These are phyloP conservation scores for Hortiboletus flavorubellus DNA, from an alignment of 768 basidiomycete genomes.

Conservation along the genomic window DNA sequence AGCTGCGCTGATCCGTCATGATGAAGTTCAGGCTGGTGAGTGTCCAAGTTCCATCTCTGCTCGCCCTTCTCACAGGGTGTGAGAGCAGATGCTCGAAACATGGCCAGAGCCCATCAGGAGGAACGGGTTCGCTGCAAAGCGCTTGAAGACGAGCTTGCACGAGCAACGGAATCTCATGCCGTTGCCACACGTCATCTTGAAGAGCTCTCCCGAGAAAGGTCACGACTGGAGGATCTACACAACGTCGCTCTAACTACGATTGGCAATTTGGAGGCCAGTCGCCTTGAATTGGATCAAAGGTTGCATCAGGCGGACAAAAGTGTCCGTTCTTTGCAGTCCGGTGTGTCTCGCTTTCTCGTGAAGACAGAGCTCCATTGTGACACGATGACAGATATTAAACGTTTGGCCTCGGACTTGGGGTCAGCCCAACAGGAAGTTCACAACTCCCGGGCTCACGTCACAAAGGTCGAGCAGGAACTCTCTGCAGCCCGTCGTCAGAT, in stretches of 20 bases:
- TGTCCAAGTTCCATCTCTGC: not conserved
- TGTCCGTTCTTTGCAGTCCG: constrained; percentile 17
- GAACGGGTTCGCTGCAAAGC: constrained; percentile 17
- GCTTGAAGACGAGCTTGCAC: constrained; percentile 24
- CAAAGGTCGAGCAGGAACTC: constrained; percentile 21
- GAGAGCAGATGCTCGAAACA: constrained; percentile 17
- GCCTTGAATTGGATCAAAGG: constrained; percentile 10
- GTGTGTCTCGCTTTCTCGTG: constrained; percentile 19
- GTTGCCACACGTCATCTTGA: constrained; percentile 13
- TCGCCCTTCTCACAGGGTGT: not conserved
- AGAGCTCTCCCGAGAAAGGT: constrained; percentile 24
- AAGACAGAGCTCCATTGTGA: constrained; percentile 30
- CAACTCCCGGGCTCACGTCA: constrained; percentile 10
- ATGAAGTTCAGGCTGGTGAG: constrained; percentile 33
- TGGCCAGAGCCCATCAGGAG: constrained; percentile 14
- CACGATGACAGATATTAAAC: constrained; percentile 17
- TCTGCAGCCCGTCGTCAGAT: constrained; percentile 18
- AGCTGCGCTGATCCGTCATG: constrained; percentile 25
- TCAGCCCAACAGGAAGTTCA: constrained; percentile 11
- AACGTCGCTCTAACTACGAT: constrained; percentile 14
- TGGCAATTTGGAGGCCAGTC: constrained; percentile 11
- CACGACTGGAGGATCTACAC: constrained; percentile 17
- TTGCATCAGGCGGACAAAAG: constrained; percentile 4
- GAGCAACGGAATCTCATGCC: constrained; percentile 8
- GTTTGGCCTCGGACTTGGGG: constrained; percentile 18